Conservation (phyloP, 1,139 yeast species). For the Pichia sp. region DNA sequence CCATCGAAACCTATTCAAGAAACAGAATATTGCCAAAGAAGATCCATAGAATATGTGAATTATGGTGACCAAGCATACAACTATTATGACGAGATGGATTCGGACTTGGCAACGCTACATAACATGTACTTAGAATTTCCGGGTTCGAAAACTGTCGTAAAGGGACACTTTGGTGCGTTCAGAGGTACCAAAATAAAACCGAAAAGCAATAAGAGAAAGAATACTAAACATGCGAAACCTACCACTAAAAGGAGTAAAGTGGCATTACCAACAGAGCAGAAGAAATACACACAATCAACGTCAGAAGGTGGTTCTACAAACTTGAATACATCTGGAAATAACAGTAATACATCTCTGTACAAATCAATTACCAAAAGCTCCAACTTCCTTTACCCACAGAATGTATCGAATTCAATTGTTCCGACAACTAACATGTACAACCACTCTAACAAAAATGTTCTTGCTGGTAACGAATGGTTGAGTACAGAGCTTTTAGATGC, state of each 20-base stretch:
- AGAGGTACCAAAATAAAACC: constrained; percentile 27
- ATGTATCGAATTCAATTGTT: constrained; percentile 9
- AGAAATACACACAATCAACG: no score
- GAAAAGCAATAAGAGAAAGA: constrained; percentile 4
- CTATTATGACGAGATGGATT: constrained; percentile 77
- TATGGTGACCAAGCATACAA: constrained; percentile 60
- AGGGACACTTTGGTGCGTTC: constrained; percentile 87
- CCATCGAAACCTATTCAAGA: constrained; percentile 28
- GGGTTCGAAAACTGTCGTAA: constrained; percentile 43
- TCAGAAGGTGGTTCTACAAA: no score
- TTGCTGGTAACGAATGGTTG: constrained; percentile 46
- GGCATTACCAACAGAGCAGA: no score
- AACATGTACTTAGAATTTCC: constrained; percentile 36
- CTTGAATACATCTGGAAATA: not conserved
- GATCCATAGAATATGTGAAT: constrained; percentile 69
- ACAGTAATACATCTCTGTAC: not conserved
- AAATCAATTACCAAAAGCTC: constrained; percentile 3
- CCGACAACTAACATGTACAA: constrained; percentile 3
- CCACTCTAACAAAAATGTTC: constrained; percentile 2
- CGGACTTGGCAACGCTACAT: constrained; percentile 57
- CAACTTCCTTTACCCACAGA: constrained; percentile 10
- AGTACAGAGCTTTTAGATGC: constrained; percentile 66
- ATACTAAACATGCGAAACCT: not conserved
- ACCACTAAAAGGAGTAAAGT: not conserved
- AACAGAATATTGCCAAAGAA: constrained; percentile 51